Base-by-base conservation (phyloP, 1,139 yeast genomes). In the Casaregolazyma lundiana region DNA sequence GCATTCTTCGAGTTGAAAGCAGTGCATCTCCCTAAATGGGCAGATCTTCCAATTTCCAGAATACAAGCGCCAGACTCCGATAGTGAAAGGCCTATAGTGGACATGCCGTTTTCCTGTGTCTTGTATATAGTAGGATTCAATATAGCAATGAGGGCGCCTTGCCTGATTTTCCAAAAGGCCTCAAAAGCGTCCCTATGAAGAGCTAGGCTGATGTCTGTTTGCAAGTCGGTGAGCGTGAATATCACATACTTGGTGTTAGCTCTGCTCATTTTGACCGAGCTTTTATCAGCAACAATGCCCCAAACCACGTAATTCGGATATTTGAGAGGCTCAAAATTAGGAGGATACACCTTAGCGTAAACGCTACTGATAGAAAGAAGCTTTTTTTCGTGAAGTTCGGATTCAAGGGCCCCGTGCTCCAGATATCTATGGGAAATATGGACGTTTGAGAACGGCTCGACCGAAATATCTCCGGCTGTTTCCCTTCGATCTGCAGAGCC, bases 241-340 rank as follows among this genome's bases (percentile, higher is more conserved):
- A 76, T 77, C 56, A 86, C 69, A 57, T 71, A 90, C 57, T 80
- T 85, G 5, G 72, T 65, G 2, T 70, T 65, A 15, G 60, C 62
- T 3, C 69, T 67, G 41, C 73, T 69, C 16, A 67, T 61, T 51
- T 70, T 72, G 1, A 84, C 72, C 5, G 72, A 76, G 3, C 80
- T 69, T 59, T 88, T 89, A 29, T 64, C 61, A 4, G 80, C 70
- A 0, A 90, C 69, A 6, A 85, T 73, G 1, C 95, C 97, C 19
- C 82, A 61, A 7, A 84, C 74, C 18, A 84, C 81, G 84, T 87
- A 89, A 59, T 90, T 89, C 11, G 82, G 66, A 56, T 81, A 82
- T 29, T 70, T 66, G 0, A 96, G 96, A 44, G 84, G 84, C 4
- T 66, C 63, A 58, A 76, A 89, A 22, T 76, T 69, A 1, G 96